phyloP scores from a whole-genome alignment of 2,329 filamentous ascomycete genomes.

The Neonectria ditissima region DNA sequence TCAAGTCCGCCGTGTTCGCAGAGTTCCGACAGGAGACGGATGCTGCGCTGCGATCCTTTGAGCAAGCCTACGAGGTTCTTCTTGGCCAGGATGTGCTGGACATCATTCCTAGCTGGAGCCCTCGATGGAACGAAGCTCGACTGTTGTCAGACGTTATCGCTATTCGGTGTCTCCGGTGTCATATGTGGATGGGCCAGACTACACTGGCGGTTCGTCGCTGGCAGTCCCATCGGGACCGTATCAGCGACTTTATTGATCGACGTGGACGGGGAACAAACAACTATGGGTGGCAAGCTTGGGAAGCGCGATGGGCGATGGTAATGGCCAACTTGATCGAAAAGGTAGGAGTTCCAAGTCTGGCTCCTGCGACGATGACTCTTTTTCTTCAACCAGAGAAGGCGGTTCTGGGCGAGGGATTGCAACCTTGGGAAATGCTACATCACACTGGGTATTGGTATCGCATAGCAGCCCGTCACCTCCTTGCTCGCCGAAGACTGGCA shows the following conservation, averaged over 20 bases:
- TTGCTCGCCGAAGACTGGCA: slow-evolving; percentile 65
- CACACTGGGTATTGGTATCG: slow-evolving; percentile 77
- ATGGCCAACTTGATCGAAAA: slow-evolving; percentile 72
- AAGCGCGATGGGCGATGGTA: slow-evolving; percentile 76
- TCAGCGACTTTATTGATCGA: slow-evolving; percentile 82
- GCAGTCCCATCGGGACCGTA: slow-evolving; percentile 79
- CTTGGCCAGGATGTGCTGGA: slow-evolving; percentile 88
- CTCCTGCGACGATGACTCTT: slow-evolving; percentile 56
- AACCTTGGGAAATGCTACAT: slow-evolving; percentile 73
- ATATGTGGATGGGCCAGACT: slow-evolving; percentile 84
- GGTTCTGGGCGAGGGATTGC: slow-evolving; percentile 67
- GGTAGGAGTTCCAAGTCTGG: slow-evolving; percentile 63
- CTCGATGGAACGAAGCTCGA: slow-evolving; percentile 93
- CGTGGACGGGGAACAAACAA: slow-evolving; percentile 87
- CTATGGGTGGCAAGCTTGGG: slow-evolving; percentile 96
- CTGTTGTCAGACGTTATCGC: slow-evolving; percentile 84
- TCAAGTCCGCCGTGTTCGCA: slow-evolving; percentile 90
- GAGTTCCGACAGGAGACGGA: slow-evolving; percentile 96
- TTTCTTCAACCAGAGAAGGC: slow-evolving; percentile 70
- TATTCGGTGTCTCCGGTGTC: slow-evolving; percentile 83
- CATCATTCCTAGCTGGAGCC: slow-evolving; percentile 88
- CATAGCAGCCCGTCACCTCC: slow-evolving; percentile 68
- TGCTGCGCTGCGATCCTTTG: slow-evolving; percentile 84
- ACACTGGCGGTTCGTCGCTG: slow-evolving; percentile 84
- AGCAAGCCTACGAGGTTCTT: slow-evolving; percentile 86